A percentile compares a stretch with the other conserved stretches of the same genome.
Evolutionary conservation across 352 stramenopile genomes (phyloP).

Genomic region (Globisporangium nagaii): DNA sequence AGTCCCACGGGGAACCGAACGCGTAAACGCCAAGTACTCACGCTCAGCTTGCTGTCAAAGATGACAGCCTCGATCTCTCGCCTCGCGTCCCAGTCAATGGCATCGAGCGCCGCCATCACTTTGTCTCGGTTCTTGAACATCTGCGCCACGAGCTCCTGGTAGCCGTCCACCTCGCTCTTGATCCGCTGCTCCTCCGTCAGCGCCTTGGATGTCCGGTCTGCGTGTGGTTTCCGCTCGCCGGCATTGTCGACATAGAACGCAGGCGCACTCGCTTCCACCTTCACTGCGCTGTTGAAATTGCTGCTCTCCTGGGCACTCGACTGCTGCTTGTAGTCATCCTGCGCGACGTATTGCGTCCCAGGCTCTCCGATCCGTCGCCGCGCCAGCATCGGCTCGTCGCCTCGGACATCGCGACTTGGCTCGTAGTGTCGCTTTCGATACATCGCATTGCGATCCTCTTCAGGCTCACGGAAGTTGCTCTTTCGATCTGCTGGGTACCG

Average conservation of each 20-base stretch:
- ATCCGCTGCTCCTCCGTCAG: slow-evolving; percentile 19
- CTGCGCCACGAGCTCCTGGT: slow-evolving; percentile 53
- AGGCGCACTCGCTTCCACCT: not conserved
- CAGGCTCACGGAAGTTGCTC: not conserved
- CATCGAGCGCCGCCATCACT: slow-evolving; percentile 23
- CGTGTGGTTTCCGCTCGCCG: slow-evolving; percentile 24
- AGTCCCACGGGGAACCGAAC: not conserved
- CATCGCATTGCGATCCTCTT: not conserved
- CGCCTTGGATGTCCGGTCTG: slow-evolving; percentile 15
- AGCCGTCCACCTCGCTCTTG: slow-evolving; percentile 44
- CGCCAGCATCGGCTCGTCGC: not conserved
- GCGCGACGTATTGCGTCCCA: not conserved
- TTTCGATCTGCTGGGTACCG: not conserved
- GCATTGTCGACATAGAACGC: slow-evolving; percentile 32
- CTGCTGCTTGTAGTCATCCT: not conserved
- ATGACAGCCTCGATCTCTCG: slow-evolving; percentile 15
- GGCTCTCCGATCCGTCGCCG: not conserved
- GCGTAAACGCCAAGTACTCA: slow-evolving; percentile 4
- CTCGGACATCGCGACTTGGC: slow-evolving; percentile 3
- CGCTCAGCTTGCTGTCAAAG: slow-evolving; percentile 18
- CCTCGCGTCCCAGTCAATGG: slow-evolving; percentile 34
- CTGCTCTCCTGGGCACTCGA: not conserved
- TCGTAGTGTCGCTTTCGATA: slow-evolving; percentile 14
- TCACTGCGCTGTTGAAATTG: not conserved
- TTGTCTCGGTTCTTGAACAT: slow-evolving; percentile 42